Evolutionary conservation across 192 early-diverging fungal genomes (phyloP).

Genomic region (Coemansia sp.): DNA sequence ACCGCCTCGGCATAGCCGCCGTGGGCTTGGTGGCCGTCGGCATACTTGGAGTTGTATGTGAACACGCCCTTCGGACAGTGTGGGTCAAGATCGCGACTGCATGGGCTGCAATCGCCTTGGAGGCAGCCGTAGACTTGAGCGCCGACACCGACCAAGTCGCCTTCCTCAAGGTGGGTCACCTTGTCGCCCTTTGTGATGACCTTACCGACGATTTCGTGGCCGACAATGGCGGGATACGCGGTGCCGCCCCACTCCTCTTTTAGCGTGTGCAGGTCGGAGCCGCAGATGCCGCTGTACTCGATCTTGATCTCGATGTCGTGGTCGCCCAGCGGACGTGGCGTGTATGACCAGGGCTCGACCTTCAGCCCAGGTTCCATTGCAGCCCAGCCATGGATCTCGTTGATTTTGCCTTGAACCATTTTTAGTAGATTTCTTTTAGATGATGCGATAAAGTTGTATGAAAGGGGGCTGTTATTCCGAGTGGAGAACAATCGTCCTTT

Average conservation of each 20-base stretch:
- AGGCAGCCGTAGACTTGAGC: conserved; percentile 65
- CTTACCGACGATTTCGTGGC: conserved; percentile 73
- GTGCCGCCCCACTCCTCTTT: conserved; percentile 63
- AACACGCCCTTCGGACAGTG: conserved; percentile 52
- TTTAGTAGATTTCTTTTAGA: not conserved
- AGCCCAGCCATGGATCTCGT: conserved; percentile 52
- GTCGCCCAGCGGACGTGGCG: conserved; percentile 60
- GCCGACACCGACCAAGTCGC: conserved; percentile 71
- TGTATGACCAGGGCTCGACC: conserved; percentile 59
- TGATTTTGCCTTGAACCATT: conserved; percentile 51
- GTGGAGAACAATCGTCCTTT: not conserved
- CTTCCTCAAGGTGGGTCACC: conserved; percentile 59
- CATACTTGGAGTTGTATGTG: conserved; percentile 62
- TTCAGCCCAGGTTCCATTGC: conserved; percentile 34
- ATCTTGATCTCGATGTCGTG: conserved; percentile 78
- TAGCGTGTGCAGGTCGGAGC: conserved; percentile 74
- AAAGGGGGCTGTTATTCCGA: not conserved
- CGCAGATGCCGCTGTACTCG: conserved; percentile 77
- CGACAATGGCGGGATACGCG: conserved; percentile 57
- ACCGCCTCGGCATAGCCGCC: conserved; percentile 69
- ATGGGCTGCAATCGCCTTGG: conserved; percentile 57
- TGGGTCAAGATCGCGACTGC: conserved; percentile 49
- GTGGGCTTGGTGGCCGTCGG: conserved; percentile 56
- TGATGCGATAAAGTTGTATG: not conserved
- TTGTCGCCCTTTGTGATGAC: conserved; percentile 62